Percentiles rank a stretch among this genome's conserved stretches.
phyloP scores from a whole-genome alignment of 345 rosid species.

The Stellera chamaejasme region DNA sequence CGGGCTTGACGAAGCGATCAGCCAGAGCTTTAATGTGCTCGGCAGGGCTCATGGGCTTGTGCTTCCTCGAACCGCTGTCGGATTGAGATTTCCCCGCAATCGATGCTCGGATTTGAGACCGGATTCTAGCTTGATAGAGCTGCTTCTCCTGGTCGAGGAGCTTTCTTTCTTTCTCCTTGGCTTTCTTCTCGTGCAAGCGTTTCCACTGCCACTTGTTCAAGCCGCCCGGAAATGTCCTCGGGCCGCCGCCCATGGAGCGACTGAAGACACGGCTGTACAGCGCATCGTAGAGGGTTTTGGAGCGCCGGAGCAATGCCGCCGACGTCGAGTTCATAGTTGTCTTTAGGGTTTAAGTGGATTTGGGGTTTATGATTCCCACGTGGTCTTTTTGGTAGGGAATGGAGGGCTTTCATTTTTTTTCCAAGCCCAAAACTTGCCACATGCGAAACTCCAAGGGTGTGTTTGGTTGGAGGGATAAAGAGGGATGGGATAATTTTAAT shows the following conservation, averaged over 20 bases:
- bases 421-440: no score
- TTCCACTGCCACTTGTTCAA: slow-evolving; percentile 99
- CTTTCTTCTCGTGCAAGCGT: slow-evolving; percentile 93
- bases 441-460: no score
- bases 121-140: slow-evolving; percentile 70
- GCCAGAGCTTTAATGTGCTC: slow-evolving; percentile 71
- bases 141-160: slow-evolving; percentile 91
- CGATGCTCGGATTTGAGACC: slow-evolving; percentile 60
- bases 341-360: slow-evolving; percentile 12
- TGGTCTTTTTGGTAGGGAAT: not conserved
- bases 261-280: slow-evolving; percentile 24
- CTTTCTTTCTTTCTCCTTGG: slow-evolving; percentile 73
- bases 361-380: not conserved
- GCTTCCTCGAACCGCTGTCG: slow-evolving; percentile 6
- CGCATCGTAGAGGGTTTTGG: slow-evolving; percentile 16
- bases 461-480: no score
- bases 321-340: slow-evolving; percentile 22
- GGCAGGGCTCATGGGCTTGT: slow-evolving; percentile 49
- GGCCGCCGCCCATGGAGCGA: slow-evolving; percentile 91
- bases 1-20: slow-evolving; percentile 80
- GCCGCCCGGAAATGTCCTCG: slow-evolving; percentile 92
- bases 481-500: no score
- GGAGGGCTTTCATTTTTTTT: no score
- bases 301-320: slow-evolving; percentile 22
- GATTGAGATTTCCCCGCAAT: slow-evolving; percentile 22